Percentiles rank a stretch among this genome's conserved stretches.
These are phyloP conservation scores for Tetradesmus obliquus DNA, from an alignment of 139 green algal species.

Conservation along the genomic window DNA sequence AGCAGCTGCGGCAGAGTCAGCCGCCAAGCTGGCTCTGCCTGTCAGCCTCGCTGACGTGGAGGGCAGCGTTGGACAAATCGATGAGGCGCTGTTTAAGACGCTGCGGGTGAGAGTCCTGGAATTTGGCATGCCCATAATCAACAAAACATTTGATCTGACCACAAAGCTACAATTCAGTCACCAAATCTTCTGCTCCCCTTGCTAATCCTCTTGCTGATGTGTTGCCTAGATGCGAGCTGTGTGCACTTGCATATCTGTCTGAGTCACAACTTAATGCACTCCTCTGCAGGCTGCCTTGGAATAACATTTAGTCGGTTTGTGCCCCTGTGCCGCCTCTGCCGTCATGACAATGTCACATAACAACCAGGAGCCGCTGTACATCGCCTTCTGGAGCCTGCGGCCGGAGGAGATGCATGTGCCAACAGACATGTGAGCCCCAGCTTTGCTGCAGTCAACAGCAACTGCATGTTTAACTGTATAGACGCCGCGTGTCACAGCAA, in stretches of 20 bases:
- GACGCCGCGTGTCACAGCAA: too few species aligned
- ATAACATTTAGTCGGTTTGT: too few species aligned
- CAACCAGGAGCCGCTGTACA: constrained; percentile 36
- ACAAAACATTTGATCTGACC: too few species aligned
- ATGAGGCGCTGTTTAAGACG: background rate
- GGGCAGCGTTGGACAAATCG: background rate
- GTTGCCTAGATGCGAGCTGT: background rate
- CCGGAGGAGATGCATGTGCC: constrained; percentile 31
- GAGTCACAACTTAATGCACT: too few species aligned
- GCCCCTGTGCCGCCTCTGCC: too few species aligned
- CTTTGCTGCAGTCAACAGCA: background rate
- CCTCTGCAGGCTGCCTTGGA: too few species aligned
- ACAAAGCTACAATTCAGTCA: too few species aligned
- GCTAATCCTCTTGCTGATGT: background rate
- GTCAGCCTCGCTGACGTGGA: constrained; percentile 10
- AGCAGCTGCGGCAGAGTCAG: background rate
- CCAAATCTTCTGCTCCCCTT: too few species aligned
- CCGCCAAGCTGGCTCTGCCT: constrained; percentile 2
- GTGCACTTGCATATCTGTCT: background rate
- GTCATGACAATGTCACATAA: background rate
- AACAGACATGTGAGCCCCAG: constrained; percentile 14
- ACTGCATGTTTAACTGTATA: too few species aligned
- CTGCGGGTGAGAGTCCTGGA: too few species aligned
- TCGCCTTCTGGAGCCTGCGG: constrained; percentile 36
- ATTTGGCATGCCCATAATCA: too few species aligned